Base-by-base conservation (phyloP, 495 filamentous ascomycete species). In the Hypoxylon rickii region DNA sequence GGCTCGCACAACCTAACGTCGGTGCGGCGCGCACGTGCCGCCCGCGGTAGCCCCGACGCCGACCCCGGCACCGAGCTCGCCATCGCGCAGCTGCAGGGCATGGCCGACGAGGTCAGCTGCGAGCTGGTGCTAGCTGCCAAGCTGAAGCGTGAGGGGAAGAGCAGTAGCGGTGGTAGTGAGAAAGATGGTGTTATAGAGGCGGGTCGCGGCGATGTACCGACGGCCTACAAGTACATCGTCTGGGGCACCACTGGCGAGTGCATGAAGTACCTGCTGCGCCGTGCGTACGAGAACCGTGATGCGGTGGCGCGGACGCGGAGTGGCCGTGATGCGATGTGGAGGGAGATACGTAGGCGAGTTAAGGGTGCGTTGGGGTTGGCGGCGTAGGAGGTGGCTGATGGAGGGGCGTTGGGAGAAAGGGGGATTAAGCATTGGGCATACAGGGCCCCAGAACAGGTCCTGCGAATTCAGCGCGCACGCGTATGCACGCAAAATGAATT, bases 91-190 rank as follows among this genome's bases (percentile, higher is more conserved):
- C 81, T 98, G 5, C 88, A 93, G 78, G 94, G 94, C 16, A 97
- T 97, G 94, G 94, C 94, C 12, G 94, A 98, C 56, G 94, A 98
- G 64, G 85, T 98, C 16, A 90, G 86, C 71, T 89, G 89, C 57
- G 87, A 89, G 63, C 74, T 97, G 12, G 81, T 96, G 18, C 69
- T 84, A 54, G 80, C 79, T 72, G 78, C 52, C 46, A 63, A 26
- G 44, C 42, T 76, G 50, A 60, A 66, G 37, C 58, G 22, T 15
- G 46, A 47, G 20, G n/a, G n/a, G n/a, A n/a, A n/a, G n/a, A n/a
- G n/a, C n/a, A n/a, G n/a, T n/a, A n/a, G n/a, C n/a, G n/a, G n/a
- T n/a, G n/a, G n/a, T n/a, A n/a, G n/a, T n/a, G n/a, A n/a, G n/a
- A n/a, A n/a, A n/a, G n/a, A n/a, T n/a, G n/a, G n/a, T n/a, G 43